Base-by-base conservation (phyloP, 176 grass and related monocot species). In the Musa itinerans region DNA sequence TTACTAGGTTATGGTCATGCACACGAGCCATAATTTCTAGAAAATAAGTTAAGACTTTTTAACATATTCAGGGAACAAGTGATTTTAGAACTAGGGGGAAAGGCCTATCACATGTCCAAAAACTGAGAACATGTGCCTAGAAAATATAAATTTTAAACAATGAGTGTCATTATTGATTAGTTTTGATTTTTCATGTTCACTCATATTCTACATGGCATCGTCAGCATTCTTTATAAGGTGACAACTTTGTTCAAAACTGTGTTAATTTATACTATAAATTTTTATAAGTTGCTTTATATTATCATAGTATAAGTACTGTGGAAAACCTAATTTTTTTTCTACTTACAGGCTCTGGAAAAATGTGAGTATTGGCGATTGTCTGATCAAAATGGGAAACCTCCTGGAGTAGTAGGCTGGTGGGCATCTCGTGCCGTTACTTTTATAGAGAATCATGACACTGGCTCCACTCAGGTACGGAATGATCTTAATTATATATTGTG, bases 401-500 rank as follows among this genome's bases (percentile, higher is more conserved):
- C 90, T 73, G 95, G 90, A 63, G 90, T 99, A 58, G 51, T 99
- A 53, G 95, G 95, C 69, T 99, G 95, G 95, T 99, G 90, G 95
- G 86, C 90, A 78, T 99, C 95, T n/a, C 86, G 90, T 78, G 90
- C 95, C 52, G 88, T 99, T 78, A 94, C 95, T 76, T 99, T 99
- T 82, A 86, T 94, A 78, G 95, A 99, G 81, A 99, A 99, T 86
- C 95, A 99, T 17, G 95, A 99, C 72, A 99, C 95, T 15, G 95
- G 95, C 52, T 99, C 95, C 62, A 99, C 95, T 77, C 95, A 99
- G 90, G 95, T 99, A 71, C 67, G 52, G 54, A 58, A 19, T 17
- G 26, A 43, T 43, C 4, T 4, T 43, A 43, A 43, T 43, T 43
- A 0, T 43, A 43, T 43, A 6, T 43, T 6, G 34, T 43, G 34